Conservation (phyloP, 495 filamentous ascomycete genomes). For the Xylaria longipes region DNA sequence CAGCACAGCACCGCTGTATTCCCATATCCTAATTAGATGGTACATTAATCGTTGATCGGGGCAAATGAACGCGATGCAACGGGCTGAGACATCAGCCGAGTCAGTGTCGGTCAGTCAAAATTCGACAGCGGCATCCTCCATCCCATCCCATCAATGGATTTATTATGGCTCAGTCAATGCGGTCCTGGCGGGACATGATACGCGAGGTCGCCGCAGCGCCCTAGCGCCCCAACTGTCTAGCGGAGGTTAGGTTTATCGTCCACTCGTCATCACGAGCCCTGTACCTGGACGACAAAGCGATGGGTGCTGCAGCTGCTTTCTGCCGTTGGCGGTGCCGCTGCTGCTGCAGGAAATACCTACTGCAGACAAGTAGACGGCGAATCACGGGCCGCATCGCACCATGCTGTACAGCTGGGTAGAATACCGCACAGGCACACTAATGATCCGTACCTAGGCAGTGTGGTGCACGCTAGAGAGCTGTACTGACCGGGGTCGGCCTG, state of each 20-base stretch:
- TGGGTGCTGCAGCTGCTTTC: not conserved
- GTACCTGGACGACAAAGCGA: not conserved
- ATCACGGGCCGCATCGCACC: conserved; percentile 2
- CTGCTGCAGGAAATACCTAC: conserved; percentile 16
- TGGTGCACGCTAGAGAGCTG: not conserved
- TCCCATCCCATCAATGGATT: not conserved
- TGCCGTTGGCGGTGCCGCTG: conserved; percentile 11
- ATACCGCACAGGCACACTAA: not conserved
- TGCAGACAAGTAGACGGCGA: conserved; percentile 9
- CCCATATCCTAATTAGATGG: not conserved
- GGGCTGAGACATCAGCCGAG: conserved; percentile 21
- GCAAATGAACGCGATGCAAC: not conserved
- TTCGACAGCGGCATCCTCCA: not conserved
- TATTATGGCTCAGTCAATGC: not conserved
- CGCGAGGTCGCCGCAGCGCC: conserved; percentile 11
- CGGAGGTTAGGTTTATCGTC: conserved; percentile 5
- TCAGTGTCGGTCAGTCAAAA: conserved; percentile 12
- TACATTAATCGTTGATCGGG: not conserved
- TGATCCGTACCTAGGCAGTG: not conserved
- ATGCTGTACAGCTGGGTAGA: not conserved
- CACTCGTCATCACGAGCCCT: not conserved
- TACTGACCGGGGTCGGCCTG: conserved; percentile 16
- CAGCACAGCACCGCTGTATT: not conserved
- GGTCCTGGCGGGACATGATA: conserved; percentile 6
- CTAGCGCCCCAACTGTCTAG: not conserved